Base-by-base conservation (phyloP, 352 stramenopile genomes). In the Globisporangium perplexum region DNA sequence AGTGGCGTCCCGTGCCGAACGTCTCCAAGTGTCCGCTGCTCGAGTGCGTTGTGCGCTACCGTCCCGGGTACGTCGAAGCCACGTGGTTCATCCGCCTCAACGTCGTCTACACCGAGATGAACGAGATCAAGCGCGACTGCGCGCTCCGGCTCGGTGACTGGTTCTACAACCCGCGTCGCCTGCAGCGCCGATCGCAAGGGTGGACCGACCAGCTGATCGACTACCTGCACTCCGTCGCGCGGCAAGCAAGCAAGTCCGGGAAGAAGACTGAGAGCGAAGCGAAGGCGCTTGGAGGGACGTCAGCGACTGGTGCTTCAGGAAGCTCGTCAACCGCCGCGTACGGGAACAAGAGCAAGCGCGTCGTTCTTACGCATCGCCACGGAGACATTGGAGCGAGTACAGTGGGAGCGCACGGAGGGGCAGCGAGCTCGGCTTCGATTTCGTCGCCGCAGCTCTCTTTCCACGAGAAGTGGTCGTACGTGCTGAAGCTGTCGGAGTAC, bases 41-140 rank as follows among this genome's bases (percentile, higher is more conserved):
- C 3, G 84, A 95, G 20, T 83, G 75, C 56, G 77, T 95, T 18
- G 75, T 90, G 28, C 70, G 65, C 7, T 95, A 91, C 68, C 74
- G 77, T 2, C 75, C 79, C 1, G 80, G 76, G 4, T 86, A 76
- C 41, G 69, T 70, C 10, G 75, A 91, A 31, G 83, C 84, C 15
- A 92, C 84, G 28, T 95, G 84, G 84, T 92, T 89, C 57, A 74
- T 91, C 30, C 77, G 76, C 4, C 60, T 91, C 30, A 95, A 95
- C 60, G 84, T 95, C 18, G 73, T 95, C 36, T 95, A 93, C 61
- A 87, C 84, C 24, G 84, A 95, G 56, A 83, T 92, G 71, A 75
- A 90, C 44, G 83, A 90, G 46, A 85, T 93, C 42, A 83, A 90
- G 62, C 76, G 80, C 0, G 82, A 91, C 46, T 76, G 67, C 5